phyloP scores from a whole-genome alignment of 306 rosid genomes.

The Acacia acuminata region DNA sequence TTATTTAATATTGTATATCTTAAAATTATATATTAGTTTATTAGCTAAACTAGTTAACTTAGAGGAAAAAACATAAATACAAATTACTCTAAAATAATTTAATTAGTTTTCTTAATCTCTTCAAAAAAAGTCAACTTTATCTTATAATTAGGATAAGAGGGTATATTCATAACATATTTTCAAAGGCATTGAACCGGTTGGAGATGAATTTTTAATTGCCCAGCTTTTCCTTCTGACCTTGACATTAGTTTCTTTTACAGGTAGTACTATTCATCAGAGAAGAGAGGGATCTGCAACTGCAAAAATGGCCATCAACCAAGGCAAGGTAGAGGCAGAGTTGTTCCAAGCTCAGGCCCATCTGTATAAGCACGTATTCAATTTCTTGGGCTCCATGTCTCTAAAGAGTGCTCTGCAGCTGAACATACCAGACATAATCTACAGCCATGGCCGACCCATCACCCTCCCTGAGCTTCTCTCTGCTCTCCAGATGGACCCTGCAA shows the following conservation, averaged over 20 bases:
- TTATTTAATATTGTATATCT: too few relatives aligned
- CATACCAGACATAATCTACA: slow-evolving; percentile 5
- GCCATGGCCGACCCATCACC: slow-evolving; percentile 21
- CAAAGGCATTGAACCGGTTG: background rate
- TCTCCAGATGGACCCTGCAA: slow-evolving; percentile 11
- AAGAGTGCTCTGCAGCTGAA: background rate
- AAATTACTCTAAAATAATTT: too few relatives aligned
- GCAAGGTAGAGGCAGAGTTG: background rate
- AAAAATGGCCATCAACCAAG: background rate
- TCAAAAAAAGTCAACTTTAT: too few relatives aligned
- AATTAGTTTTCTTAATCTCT: too few relatives aligned
- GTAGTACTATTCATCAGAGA: background rate
- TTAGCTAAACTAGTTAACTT: too few relatives aligned
- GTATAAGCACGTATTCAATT: background rate
- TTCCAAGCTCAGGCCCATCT: slow-evolving; percentile 12
- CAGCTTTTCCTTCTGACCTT: background rate
- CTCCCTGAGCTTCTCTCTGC: background rate
- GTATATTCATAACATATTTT: background rate
- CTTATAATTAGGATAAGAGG: too few relatives aligned
- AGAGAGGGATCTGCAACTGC: background rate
- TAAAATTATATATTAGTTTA: too few relatives aligned
- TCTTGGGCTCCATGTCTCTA: background rate
- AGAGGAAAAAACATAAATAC: too few relatives aligned
- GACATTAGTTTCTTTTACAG: background rate
- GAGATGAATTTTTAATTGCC: background rate